These are phyloP conservation scores for Paramecium caudatum DNA, from an alignment of 73 alveolate species.

Conservation along the genomic window DNA sequence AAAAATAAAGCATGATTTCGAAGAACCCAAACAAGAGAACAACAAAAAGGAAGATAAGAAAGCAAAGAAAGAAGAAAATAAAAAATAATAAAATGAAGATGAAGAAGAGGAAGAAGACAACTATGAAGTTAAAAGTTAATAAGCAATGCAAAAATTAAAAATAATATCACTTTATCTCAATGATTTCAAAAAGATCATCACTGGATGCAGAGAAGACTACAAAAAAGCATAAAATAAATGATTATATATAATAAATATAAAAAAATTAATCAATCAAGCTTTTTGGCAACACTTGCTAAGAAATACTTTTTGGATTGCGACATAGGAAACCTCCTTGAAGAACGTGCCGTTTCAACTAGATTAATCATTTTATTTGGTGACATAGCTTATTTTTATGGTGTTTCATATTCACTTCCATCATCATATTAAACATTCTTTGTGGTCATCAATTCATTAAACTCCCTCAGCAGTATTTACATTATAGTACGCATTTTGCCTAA, in stretches of 20 bases:
- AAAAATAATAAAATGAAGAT: constrained; percentile 57
- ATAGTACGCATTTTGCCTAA: constrained; percentile 17
- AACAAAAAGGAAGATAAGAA: constrained; percentile 66
- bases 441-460: constrained; percentile 54
- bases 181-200: constrained; percentile 70
- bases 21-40: constrained; percentile 64
- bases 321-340: constrained; percentile 43
- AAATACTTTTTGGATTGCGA: constrained; percentile 4
- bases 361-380: constrained; percentile 47
- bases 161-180: constrained; percentile 55
- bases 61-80: constrained; percentile 71
- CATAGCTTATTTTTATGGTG: constrained; percentile 16
- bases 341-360: constrained; percentile 59
- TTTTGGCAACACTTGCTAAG: constrained; percentile 11
- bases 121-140: constrained; percentile 72
- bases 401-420: constrained; percentile 50
- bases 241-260: background rate
- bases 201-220: constrained; percentile 66
- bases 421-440: constrained; percentile 25
- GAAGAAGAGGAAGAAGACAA: constrained; percentile 72
- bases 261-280: constrained; percentile 11
- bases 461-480: constrained; percentile 39
- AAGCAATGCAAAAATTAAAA: constrained; percentile 69
- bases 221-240: constrained; percentile 32
- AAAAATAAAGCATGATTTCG: constrained; percentile 70